A percentile compares a stretch with the other conserved stretches of the same genome.
These are phyloP conservation scores for Garcia nutans DNA, from an alignment of 345 rosid genomes.

Conservation along the genomic window DNA sequence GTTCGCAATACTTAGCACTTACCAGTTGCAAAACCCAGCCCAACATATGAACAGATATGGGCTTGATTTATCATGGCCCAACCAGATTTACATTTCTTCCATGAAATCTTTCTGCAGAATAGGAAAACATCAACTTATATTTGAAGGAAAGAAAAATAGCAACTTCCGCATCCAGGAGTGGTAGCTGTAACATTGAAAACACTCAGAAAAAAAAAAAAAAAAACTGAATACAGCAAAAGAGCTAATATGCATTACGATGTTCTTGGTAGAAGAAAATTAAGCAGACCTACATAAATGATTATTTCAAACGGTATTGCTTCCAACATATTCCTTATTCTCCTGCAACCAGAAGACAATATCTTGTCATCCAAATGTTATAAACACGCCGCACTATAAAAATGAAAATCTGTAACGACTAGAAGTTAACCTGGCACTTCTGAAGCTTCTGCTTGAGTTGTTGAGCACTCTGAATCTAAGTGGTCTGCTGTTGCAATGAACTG, in stretches of 20 bases:
- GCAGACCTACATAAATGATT: neutral
- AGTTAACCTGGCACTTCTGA: conserved; percentile 29
- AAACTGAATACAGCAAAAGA: neutral
- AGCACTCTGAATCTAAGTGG: conserved; percentile 54
- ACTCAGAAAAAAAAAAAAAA: too few species aligned
- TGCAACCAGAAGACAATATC: neutral
- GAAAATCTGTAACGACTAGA: conserved; percentile 4
- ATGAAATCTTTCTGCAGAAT: neutral
- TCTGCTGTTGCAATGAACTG: conserved; percentile 33
- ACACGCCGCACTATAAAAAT: conserved; percentile 4
- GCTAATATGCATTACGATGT: neutral
- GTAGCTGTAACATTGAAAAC: neutral
- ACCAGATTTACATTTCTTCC: neutral
- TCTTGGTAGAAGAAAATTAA: neutral
- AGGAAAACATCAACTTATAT: neutral
- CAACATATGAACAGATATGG: neutral
- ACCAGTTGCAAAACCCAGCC: neutral
- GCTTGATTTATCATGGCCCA: neutral
- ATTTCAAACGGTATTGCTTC: neutral
- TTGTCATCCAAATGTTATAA: neutral
- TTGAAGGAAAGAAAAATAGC: neutral
- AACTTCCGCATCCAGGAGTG: neutral
- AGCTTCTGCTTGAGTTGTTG: conserved; percentile 41
- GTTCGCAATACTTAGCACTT: neutral
- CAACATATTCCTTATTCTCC: neutral